Percentiles rank a stretch among this genome's conserved stretches.
Conservation (phyloP, 1,139 yeast species). For the Taiozyma sp. region DNA sequence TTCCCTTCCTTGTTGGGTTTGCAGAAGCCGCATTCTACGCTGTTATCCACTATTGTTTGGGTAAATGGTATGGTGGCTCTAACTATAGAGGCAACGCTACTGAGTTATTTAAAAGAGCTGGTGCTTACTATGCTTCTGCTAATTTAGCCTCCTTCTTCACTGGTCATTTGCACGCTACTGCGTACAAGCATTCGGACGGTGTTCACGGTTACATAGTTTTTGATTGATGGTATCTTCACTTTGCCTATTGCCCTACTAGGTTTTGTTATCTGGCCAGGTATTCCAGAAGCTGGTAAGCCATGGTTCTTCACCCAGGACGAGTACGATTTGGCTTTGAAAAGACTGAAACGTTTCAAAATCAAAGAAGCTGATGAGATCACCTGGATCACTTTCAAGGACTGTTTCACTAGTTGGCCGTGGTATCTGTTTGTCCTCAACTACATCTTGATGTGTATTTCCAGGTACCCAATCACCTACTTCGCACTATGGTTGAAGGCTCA, state of each 20-base stretch:
- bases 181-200: constrained; percentile 44
- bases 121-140: constrained; percentile 1
- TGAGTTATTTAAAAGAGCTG: constrained; percentile 4
- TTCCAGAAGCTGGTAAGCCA: constrained; percentile 10
- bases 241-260: constrained; percentile 43
- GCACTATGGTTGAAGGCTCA: constrained; percentile 14
- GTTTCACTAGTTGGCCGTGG: constrained; percentile 3
- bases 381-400: constrained; percentile 1
- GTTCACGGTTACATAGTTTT: constrained; percentile 51
- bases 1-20: constrained; percentile 28
- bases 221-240: constrained; percentile 64
- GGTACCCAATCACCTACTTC: constrained; percentile 14
- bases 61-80: constrained; percentile 4
- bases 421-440: constrained; percentile 1
- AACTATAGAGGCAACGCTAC: constrained; percentile 3
- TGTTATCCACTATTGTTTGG: constrained; percentile 24
- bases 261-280: constrained; percentile 59
- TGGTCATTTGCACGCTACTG: constrained; percentile 52
- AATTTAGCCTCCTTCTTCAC: constrained; percentile 22
- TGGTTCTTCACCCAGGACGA: constrained; percentile 19
- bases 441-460: constrained; percentile 4
- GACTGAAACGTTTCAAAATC: constrained; percentile 3
- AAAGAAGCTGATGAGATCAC: constrained; percentile 1
- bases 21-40: constrained; percentile 27
- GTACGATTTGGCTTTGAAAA: constrained; percentile 42